phyloP scores from a whole-genome alignment of 768 basidiomycete genomes.

The Tylopilus felleus region DNA sequence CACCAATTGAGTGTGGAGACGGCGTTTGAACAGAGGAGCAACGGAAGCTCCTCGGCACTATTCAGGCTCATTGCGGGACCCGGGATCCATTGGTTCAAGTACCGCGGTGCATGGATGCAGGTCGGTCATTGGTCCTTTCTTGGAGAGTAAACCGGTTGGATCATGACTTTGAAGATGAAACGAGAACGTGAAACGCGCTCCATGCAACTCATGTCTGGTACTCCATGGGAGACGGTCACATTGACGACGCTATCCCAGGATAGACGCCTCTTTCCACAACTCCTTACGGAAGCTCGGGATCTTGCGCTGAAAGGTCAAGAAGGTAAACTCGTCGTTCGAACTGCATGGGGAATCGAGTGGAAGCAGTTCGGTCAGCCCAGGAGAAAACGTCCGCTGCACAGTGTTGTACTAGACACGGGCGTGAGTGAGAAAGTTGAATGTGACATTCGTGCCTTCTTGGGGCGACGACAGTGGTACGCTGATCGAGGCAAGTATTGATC shows the following conservation, averaged over 20 bases:
- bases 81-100: slow-evolving; percentile 90
- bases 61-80: slow-evolving; percentile 97
- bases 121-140: slow-evolving; percentile 36
- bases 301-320: slow-evolving; percentile 83
- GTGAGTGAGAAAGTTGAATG: slow-evolving; percentile 79
- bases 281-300: slow-evolving; percentile 87
- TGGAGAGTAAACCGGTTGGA: neutral
- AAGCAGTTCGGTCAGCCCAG: slow-evolving; percentile 91
- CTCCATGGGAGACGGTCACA: slow-evolving; percentile 96
- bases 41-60: slow-evolving; percentile 83
- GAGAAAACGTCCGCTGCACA: slow-evolving; percentile 77
- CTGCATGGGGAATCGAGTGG: slow-evolving; percentile 97
- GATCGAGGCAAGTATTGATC: slow-evolving; percentile 68
- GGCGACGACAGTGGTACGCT: slow-evolving; percentile 89
- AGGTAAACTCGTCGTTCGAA: slow-evolving; percentile 94
- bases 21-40: slow-evolving; percentile 79
- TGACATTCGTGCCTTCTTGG: slow-evolving; percentile 81
- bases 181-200: slow-evolving; percentile 92
- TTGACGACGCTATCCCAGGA: slow-evolving; percentile 90
- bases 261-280: slow-evolving; percentile 69
- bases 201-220: slow-evolving; percentile 86
- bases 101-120: slow-evolving; percentile 94
- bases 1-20: slow-evolving; percentile 97
- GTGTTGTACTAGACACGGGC: slow-evolving; percentile 83
- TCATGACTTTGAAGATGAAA: slow-evolving; percentile 60